A percentile compares a stretch with the other conserved stretches of the same genome.
Conservation (phyloP, 495 filamentous ascomycete genomes). For the Trichocladium uniseriatum region DNA sequence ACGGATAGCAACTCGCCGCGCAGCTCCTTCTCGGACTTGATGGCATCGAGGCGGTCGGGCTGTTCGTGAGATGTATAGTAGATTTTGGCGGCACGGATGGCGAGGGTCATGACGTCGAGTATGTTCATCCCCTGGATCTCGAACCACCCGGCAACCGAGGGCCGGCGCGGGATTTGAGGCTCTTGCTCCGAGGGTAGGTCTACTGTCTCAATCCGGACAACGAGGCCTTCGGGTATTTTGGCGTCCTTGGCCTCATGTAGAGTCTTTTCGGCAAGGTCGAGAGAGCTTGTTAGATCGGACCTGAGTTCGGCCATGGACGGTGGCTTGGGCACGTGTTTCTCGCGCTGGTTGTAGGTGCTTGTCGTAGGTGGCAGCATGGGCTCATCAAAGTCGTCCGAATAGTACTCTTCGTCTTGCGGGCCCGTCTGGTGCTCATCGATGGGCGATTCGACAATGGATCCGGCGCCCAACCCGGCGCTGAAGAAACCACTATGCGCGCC, state of each 20-base stretch:
- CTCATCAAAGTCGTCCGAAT: conserved; percentile 50
- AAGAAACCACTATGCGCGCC: conserved; percentile 27
- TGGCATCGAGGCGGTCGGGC: conserved; percentile 70
- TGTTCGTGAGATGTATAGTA: conserved; percentile 87
- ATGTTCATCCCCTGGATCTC: conserved; percentile 88
- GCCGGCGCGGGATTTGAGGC: conserved; percentile 2
- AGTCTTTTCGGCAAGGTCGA: conserved; percentile 56
- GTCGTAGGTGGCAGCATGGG: conserved; percentile 89
- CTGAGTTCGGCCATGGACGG: conserved; percentile 72
- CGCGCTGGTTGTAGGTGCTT: conserved; percentile 86
- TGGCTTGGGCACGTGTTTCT: conserved; percentile 76
- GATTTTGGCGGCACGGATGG: conserved; percentile 86
- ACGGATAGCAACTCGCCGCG: conserved; percentile 71
- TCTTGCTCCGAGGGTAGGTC: neutral
- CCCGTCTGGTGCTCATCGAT: conserved; percentile 44
- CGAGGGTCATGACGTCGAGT: conserved; percentile 82
- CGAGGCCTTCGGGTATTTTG: conserved; percentile 17
- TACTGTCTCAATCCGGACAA: conserved; percentile 2
- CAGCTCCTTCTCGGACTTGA: conserved; percentile 75
- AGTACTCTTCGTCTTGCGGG: conserved; percentile 45
- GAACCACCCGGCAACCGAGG: conserved; percentile 49
- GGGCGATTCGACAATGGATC: conserved; percentile 47
- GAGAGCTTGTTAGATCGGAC: conserved; percentile 57
- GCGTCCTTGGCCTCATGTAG: conserved; percentile 41
- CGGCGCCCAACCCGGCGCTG: conserved; percentile 15